Conservation (phyloP, 1,284 basidiomycete species). For the Puccinia polysora region DNA sequence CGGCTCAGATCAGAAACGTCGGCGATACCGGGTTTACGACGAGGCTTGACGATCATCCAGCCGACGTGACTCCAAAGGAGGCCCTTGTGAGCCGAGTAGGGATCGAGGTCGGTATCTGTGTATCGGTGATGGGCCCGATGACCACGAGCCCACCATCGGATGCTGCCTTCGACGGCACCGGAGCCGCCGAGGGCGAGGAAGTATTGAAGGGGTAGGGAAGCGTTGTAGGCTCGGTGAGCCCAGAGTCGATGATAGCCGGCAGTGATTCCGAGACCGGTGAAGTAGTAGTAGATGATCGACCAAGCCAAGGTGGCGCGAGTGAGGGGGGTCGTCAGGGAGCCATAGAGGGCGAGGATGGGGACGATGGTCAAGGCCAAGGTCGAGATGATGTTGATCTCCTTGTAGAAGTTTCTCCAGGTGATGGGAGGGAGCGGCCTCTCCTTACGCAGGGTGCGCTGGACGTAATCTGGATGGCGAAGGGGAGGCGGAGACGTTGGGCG, state of each 20-base stretch:
- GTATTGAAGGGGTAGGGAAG: slow-evolving; percentile 72
- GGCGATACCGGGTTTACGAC: slow-evolving; percentile 77
- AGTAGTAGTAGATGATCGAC: slow-evolving; percentile 60
- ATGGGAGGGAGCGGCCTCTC: slow-evolving; percentile 58
- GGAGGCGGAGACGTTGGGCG: no score
- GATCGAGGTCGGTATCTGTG: slow-evolving; percentile 91
- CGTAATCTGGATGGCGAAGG: slow-evolving; percentile 58
- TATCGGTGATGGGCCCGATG: slow-evolving; percentile 77
- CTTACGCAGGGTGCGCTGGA: slow-evolving; percentile 73
- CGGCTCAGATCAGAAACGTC: slow-evolving; percentile 78
- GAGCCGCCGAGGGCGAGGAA: slow-evolving; percentile 71
- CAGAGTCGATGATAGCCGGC: slow-evolving; percentile 87
- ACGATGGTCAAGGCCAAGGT: slow-evolving; percentile 70
- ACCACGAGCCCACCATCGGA: slow-evolving; percentile 91
- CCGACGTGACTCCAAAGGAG: slow-evolving; percentile 71
- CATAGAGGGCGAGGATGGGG: slow-evolving; percentile 67
- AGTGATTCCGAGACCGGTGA: slow-evolving; percentile 67
- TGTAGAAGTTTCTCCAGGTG: slow-evolving; percentile 63
- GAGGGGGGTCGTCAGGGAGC: slow-evolving; percentile 62
- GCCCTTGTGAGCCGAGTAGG: slow-evolving; percentile 83
- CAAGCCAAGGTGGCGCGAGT: slow-evolving; percentile 65
- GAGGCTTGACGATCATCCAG: slow-evolving; percentile 89
- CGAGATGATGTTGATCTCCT: slow-evolving; percentile 71
- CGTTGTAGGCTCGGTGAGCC: slow-evolving; percentile 87
- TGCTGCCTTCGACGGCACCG: slow-evolving; percentile 82